Conservation (phyloP, 73 alveolate species). For the Paramecium tetraurelia region DNA sequence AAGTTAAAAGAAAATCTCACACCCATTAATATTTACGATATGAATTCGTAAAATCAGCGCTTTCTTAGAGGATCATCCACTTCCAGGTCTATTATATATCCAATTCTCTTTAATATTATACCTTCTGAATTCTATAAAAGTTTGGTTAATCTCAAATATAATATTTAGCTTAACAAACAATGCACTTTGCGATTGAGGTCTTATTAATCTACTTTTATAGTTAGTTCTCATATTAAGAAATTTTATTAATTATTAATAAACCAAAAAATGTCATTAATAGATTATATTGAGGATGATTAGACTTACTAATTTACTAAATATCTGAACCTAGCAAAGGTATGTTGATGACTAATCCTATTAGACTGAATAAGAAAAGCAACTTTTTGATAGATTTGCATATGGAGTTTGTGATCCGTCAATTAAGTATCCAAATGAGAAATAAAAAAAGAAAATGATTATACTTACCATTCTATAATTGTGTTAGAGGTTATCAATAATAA, state of each 20-base stretch:
- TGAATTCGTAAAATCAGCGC: not conserved
- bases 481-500: not conserved
- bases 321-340: not conserved
- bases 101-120: not conserved
- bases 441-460: not conserved
- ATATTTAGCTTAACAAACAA: not conserved
- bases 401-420: not conserved
- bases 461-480: not conserved
- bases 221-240: not conserved
- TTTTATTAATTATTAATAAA: not conserved
- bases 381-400: not conserved
- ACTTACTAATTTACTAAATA: not conserved
- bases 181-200: not conserved
- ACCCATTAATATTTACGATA: not conserved
- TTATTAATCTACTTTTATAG: not conserved
- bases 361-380: not conserved
- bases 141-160: not conserved
- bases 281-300: not conserved
- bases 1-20: not conserved
- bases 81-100: not conserved
- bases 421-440: not conserved
- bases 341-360: not conserved
- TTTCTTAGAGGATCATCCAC: slow-evolving; percentile 17
- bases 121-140: not conserved
- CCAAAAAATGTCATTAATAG: not conserved